These are phyloP conservation scores for Podosphaera leucotricha DNA, from an alignment of 2,329 filamentous ascomycete species.

Conservation along the genomic window DNA sequence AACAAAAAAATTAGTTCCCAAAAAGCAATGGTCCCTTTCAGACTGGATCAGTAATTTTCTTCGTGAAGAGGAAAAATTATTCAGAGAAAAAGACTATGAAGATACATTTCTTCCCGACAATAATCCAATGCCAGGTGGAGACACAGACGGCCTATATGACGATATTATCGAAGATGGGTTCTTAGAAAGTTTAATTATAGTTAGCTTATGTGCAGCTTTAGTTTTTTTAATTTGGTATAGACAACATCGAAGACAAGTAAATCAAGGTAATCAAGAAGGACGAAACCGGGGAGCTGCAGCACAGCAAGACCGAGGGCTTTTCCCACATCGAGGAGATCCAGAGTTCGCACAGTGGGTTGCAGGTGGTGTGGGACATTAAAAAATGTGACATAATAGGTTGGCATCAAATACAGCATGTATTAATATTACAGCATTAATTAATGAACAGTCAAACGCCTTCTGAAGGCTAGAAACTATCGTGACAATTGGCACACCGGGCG, in stretches of 20 bases:
- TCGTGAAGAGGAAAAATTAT: constrained; percentile 35
- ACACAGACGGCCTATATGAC: constrained; percentile 31
- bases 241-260: constrained; percentile 40
- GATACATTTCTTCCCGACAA: constrained; percentile 21
- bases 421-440: neutral
- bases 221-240: constrained; percentile 64
- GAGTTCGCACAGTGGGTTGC: constrained; percentile 39
- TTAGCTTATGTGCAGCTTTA: constrained; percentile 51
- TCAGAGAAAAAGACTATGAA: constrained; percentile 30
- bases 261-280: constrained; percentile 19
- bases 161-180: constrained; percentile 54
- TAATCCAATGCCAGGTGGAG: constrained; percentile 30
- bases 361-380: constrained; percentile 38
- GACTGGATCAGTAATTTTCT: constrained; percentile 82
- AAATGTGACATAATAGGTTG: neutral
- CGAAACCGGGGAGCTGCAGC: constrained; percentile 14
- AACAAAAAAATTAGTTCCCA: constrained; percentile 27
- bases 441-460: too few relatives aligned
- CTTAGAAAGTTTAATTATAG: constrained; percentile 63
- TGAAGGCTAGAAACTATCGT: too few relatives aligned
- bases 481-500: too few relatives aligned
- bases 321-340: constrained; percentile 42
- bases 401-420: neutral
- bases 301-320: constrained; percentile 27
- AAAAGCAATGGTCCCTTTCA: constrained; percentile 50